phyloP scores from a whole-genome alignment of 495 filamentous ascomycete species.

The Lophiostoma macrostomum region DNA sequence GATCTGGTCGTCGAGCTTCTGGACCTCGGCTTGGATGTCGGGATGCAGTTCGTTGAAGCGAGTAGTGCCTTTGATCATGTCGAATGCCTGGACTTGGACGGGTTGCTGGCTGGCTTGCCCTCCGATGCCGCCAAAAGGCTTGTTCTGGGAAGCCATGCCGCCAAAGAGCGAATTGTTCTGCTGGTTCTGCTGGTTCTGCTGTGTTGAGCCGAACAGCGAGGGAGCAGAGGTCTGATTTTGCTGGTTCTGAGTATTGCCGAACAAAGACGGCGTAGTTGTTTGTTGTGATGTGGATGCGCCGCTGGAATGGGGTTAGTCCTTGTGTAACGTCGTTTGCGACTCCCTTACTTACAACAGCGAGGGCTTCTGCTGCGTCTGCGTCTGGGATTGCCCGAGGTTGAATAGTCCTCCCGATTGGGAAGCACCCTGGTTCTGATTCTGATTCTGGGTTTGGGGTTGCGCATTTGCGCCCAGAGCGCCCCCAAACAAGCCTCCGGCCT shows the following conservation, averaged over 20 bases:
- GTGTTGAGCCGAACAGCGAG: conserved; percentile 35
- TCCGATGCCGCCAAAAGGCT: conserved; percentile 23
- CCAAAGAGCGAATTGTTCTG: conserved; percentile 9
- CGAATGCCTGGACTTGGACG: conserved; percentile 66
- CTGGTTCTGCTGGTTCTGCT: conserved; percentile 22
- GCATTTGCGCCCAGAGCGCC: conserved; percentile 36
- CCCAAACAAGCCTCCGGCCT: conserved; percentile 43
- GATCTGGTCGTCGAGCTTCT: conserved; percentile 69
- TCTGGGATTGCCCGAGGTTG: conserved; percentile 17
- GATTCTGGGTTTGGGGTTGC: conserved; percentile 39
- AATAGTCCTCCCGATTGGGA: conserved; percentile 42
- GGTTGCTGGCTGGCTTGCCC: conserved; percentile 55
- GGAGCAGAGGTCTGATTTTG: conserved; percentile 24
- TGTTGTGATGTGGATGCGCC: conserved; percentile 30
- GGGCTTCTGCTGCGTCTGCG: conserved; percentile 28
- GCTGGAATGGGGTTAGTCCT: conserved; percentile 26
- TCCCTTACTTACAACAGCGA: conserved; percentile 33
- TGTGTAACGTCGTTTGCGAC: conserved; percentile 3
- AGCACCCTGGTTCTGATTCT: conserved; percentile 17
- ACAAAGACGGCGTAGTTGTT: conserved; percentile 31
- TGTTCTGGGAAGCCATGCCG: conserved; percentile 22
- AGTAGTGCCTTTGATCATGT: conserved; percentile 76
- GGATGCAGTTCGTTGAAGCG: conserved; percentile 86
- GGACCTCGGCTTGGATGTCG: conserved; percentile 72
- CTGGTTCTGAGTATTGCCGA: conserved; percentile 33